Evolutionary conservation across 768 basidiomycete genomes (phyloP), one percentile per base, ranked within the genome.

Genomic region (Termitomyces titanicus): DNA sequence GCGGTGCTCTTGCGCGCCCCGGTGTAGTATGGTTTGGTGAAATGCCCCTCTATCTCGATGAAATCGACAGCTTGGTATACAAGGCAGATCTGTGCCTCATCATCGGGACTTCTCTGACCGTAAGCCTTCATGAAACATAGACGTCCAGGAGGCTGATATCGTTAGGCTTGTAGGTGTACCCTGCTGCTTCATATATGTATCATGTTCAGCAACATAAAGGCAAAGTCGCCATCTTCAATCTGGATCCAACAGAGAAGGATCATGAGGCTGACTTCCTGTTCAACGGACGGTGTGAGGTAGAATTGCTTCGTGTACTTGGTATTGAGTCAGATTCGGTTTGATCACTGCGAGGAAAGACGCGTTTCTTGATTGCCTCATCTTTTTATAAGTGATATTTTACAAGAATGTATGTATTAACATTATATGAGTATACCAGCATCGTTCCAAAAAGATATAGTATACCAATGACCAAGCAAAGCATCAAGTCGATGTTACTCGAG

Each of bases 21-120:
- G 81, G 75, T 3, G 80, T 84, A 5, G 80, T 84, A 1, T 84
- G 82, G 82, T 86, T 85, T 58, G 79, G 77, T 3, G 82, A 84
- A 60, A 59, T 18, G 34, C 75, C 78, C 1, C 58, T 66, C 11
- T 61, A 73, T 10, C n/a, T 80, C 53, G 64, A 72, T 18, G 57
- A 65, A 25, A 81, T 81, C 48, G 68, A 74, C 40, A 54, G 69
- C 17, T 39, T 79, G 11, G 74, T 83, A 1, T 63, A 69, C 3
- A 52, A 69, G n/a, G 79, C 76, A 8, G 82, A 84, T 66, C 62
- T 84, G 13, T 75, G 75, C 47, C 66, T 85, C 2, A 79, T 84
- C 5, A 68, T 84, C 50, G 83, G 82, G 18, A 84, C 82, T 33
- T 80, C 79, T 5, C 80, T 79, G 3, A 74, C 72, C 20, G 74